phyloP scores from a whole-genome alignment of 2,329 filamentous ascomycete genomes.

The Xylariaceae sp. region DNA sequence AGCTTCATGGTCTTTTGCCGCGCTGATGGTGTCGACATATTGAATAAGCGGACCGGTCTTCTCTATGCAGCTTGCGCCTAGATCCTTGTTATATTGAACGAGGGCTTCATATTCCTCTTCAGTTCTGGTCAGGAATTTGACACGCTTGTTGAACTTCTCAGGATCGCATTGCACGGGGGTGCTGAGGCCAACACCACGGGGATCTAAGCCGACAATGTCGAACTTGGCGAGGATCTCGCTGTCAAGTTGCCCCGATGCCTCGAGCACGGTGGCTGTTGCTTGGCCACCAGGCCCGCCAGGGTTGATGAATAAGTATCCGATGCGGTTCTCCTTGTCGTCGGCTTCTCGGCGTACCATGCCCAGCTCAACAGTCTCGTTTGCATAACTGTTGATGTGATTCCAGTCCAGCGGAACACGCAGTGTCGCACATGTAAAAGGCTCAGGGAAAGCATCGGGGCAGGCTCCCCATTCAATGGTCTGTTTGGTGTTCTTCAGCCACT shows the following conservation, averaged over 20 bases:
- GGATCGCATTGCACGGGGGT: constrained; percentile 38
- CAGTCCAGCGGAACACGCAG: constrained; percentile 30
- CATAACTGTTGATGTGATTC: constrained; percentile 11
- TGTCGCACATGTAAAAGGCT: constrained; percentile 27
- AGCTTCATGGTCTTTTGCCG: constrained; percentile 32
- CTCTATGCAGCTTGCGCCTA: constrained; percentile 39
- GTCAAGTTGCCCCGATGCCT: constrained; percentile 20
- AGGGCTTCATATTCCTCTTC: constrained; percentile 36
- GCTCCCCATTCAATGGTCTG: constrained; percentile 20
- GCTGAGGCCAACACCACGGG: constrained; percentile 41
- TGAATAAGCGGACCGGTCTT: constrained; percentile 39
- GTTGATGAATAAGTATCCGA: constrained; percentile 40
- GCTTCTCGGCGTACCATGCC: constrained; percentile 29
- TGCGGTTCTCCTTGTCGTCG: constrained; percentile 25
- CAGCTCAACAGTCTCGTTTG: constrained; percentile 28
- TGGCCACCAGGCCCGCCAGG: constrained; percentile 39
- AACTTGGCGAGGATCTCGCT: constrained; percentile 33
- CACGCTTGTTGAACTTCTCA: constrained; percentile 35
- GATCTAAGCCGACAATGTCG: constrained; percentile 43
- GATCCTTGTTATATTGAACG: constrained; percentile 36
- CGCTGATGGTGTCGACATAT: constrained; percentile 40
- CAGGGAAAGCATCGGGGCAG: constrained; percentile 14
- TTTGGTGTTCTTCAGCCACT: constrained; percentile 11
- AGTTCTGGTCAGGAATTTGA: constrained; percentile 37
- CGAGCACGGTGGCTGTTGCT: constrained; percentile 27